Evolutionary conservation across 1,139 yeast species (phyloP).

Genomic region (Debaryomyces robertsiae): DNA sequence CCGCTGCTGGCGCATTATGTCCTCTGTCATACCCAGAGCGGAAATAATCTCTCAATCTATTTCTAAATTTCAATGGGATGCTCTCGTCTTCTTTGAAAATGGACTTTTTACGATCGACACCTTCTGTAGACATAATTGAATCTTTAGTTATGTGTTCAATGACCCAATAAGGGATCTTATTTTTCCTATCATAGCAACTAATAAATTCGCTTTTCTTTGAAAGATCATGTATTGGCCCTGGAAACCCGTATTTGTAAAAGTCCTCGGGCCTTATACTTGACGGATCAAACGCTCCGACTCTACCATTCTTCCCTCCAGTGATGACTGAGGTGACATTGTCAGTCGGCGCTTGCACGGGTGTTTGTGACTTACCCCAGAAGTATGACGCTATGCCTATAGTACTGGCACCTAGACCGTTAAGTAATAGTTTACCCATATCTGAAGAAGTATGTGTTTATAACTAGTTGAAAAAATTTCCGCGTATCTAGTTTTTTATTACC

Average conservation of each 20-base stretch:
- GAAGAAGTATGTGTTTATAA: background rate
- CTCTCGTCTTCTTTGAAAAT: slow-evolving; percentile 83
- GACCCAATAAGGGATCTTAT: slow-evolving; percentile 86
- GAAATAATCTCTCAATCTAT: slow-evolving; percentile 78
- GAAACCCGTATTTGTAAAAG: slow-evolving; percentile 87
- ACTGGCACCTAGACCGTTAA: slow-evolving; percentile 38
- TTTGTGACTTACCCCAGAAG: slow-evolving; percentile 42
- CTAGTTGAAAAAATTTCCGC: slow-evolving; percentile 2
- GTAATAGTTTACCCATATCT: slow-evolving; percentile 35
- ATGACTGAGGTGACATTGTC: slow-evolving; percentile 13
- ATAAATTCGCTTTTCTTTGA: slow-evolving; percentile 73
- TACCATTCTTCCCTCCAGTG: slow-evolving; percentile 19
- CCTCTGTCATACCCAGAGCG: slow-evolving; percentile 97
- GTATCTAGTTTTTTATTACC: background rate
- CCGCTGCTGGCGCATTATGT: slow-evolving; percentile 97
- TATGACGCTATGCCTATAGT: slow-evolving; percentile 45
- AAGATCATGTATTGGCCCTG: slow-evolving; percentile 91
- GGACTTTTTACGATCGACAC: slow-evolving; percentile 77
- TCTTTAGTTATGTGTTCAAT: slow-evolving; percentile 86
- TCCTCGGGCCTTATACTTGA: slow-evolving; percentile 63
- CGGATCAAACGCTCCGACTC: slow-evolving; percentile 27
- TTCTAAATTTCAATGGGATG: slow-evolving; percentile 79
- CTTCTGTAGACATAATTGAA: slow-evolving; percentile 51
- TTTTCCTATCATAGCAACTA: slow-evolving; percentile 83
- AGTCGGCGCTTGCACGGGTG: slow-evolving; percentile 10